Evolutionary conservation across 345 rosid species (phyloP).

Genomic region (Firmiana major): DNA sequence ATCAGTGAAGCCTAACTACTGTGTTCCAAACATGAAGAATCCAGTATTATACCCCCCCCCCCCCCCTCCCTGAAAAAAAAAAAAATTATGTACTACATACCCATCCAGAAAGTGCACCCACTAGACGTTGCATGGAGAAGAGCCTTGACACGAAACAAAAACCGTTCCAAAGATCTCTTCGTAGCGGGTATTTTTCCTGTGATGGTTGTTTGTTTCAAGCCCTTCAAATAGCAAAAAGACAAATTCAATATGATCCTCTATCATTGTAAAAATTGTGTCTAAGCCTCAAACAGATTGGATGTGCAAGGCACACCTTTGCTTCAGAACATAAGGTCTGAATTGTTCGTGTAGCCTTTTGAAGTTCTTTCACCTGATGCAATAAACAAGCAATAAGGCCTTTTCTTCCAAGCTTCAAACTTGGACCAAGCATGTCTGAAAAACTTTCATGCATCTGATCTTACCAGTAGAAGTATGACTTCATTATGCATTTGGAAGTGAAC

Average conservation of each 20-base stretch:
- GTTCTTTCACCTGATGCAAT: conserved; percentile 59
- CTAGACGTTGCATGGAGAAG: conserved; percentile 69
- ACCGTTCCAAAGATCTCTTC: conserved; percentile 79
- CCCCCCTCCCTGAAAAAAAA: too few relatives aligned
- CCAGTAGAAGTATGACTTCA: conserved; percentile 60
- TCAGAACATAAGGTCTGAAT: conserved; percentile 85
- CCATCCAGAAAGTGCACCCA: conserved; percentile 85
- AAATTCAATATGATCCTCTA: conserved; percentile 5
- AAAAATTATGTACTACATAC: conserved; percentile 28
- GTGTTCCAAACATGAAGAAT: too few relatives aligned
- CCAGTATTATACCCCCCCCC: too few relatives aligned
- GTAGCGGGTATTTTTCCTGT: conserved; percentile 77
- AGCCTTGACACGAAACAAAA: conserved; percentile 74
- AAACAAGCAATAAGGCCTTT: conserved; percentile 6
- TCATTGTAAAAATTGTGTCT: neutral
- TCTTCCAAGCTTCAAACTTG: neutral
- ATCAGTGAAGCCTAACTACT: too few relatives aligned
- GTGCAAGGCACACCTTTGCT: conserved; percentile 63
- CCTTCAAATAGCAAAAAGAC: conserved; percentile 38
- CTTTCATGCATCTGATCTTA: conserved; percentile 25
- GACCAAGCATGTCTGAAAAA: neutral
- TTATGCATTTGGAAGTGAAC: conserved; percentile 59
- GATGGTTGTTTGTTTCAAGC: conserved; percentile 64
- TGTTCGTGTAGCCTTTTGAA: conserved; percentile 86
- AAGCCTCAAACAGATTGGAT: conserved; percentile 6